Evolutionary conservation across 768 basidiomycete genomes (phyloP), one percentile per base, ranked within the genome.

Genomic region (Fistulinella prunicolor): DNA sequence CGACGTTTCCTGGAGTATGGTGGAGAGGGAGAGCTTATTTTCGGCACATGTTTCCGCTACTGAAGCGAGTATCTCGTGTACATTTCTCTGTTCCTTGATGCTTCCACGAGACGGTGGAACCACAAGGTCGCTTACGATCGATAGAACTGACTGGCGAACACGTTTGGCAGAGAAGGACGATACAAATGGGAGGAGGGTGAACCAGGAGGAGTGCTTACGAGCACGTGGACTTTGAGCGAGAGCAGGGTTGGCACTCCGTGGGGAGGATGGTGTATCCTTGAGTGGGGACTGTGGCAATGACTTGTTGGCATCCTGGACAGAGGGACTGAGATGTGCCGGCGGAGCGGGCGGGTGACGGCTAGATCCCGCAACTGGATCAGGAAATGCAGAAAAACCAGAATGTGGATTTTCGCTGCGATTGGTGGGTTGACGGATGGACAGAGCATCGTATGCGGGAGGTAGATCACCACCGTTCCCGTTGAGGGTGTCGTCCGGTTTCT

Each of bases 11-110:
- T 67, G 64, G 20, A 66, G 59, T n/a, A 66, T 38, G 12, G 47
- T 12, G 12, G 64, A 53, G 5, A 67, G 26, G 0, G 75, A 74
- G 4, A 88, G 53, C n/a, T 68, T 70, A 30, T 82, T 73, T 1
- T 74, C 61, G 3, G 63, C 51, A 55, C 86, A 89, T 0, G 78
- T 81, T 20, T 82, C 79, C 0, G 75, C 73, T 53, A 84, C 83
- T 58, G 79, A 81, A 26, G 75, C 73, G 9, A 89, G 74, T 17
- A 86, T 75, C 21, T 56, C 61, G 3, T 66, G 51, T 0, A 71
- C 69, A 9, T 47, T 44, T 14, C 29, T 45, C 21, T 36, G 49
- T 13, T 48, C 46, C 2, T 12, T 19, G n/a, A 20, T 26, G 24
- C 20, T 20, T 21, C 19, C 16, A 13, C 38, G 51, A 13, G 52